Base-by-base conservation (phyloP, 305 asterid genomes). In the Solanum hybrid region DNA sequence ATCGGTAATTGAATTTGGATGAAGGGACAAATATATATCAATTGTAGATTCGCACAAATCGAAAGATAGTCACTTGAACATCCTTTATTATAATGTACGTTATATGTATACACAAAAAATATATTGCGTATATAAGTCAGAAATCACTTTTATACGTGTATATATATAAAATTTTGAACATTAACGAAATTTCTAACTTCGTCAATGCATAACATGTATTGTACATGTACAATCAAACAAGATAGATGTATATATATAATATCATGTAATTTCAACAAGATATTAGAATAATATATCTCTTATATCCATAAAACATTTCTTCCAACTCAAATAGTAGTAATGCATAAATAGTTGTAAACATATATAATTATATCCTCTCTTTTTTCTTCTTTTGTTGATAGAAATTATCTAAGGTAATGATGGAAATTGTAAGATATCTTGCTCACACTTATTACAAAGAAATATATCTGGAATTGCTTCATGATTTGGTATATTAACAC, bases 391-490 rank as follows among this genome's bases (percentile, higher is more conserved):
- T 83, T 84, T 51, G 1, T n/a, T 83, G 7, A 83, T 41, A 75
- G 34, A 73, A 77, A 39, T 41, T 34, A 80, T 27, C 90, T 94
- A 94, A 79, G 94, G 94, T 32, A 94, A 89, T 87, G 95, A 93
- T 20, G 94, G 98, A 87, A 97, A 93, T 37, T 91, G 93, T 90
- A 95, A 77, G 78, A 97, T 93, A 68, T 94, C 95, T 41, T 96
- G 96, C 90, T 97, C 99, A 72, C 99, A 97, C 6, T 90, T 91
- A 86, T 79, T 91, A 92, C 99, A 97, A 17, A 97, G 90, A 88
- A 94, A 97, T 91, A 96, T 95, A 61, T 65, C 91, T 0, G 99
- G 99, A 76, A 94, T 89, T 45, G 92, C 94, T 75, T 94, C 95
- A 37, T 61, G 87, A 26, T 94, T 96, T 13, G 96, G 96, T 51